Conservation (phyloP, 106 monocot genomes). For the Platanthera guangdongensis region DNA sequence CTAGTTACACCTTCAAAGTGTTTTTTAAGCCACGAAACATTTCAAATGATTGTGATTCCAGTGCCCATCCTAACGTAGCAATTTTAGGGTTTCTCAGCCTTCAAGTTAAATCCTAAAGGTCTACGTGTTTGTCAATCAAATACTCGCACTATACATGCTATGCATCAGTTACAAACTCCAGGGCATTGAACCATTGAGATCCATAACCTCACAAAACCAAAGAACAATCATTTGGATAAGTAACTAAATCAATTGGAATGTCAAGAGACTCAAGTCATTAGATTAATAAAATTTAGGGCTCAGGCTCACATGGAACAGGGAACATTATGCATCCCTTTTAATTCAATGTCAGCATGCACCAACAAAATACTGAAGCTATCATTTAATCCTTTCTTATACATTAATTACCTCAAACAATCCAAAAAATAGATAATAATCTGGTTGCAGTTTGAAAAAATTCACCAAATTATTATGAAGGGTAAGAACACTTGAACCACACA, state of each 20-base stretch:
- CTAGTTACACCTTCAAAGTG: neutral
- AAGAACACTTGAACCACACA: neutral
- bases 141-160: neutral
- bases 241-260: neutral
- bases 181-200: neutral
- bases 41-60: neutral
- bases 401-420: neutral
- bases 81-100: neutral
- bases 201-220: neutral
- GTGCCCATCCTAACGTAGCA: neutral
- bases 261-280: neutral
- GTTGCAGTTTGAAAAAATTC: neutral
- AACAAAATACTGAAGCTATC: neutral
- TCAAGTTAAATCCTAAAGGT: neutral
- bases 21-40: neutral
- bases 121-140: neutral
- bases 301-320: neutral
- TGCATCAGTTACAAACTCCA: neutral
- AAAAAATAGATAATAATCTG: neutral
- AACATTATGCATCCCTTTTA: neutral
- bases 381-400: neutral
- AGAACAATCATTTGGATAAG: neutral
- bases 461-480: neutral
- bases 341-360: neutral
- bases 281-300: neutral